A percentile compares a stretch with the other conserved stretches of the same genome.
Conservation (phyloP, 805 yeast genomes). For the Candida piceae region DNA sequence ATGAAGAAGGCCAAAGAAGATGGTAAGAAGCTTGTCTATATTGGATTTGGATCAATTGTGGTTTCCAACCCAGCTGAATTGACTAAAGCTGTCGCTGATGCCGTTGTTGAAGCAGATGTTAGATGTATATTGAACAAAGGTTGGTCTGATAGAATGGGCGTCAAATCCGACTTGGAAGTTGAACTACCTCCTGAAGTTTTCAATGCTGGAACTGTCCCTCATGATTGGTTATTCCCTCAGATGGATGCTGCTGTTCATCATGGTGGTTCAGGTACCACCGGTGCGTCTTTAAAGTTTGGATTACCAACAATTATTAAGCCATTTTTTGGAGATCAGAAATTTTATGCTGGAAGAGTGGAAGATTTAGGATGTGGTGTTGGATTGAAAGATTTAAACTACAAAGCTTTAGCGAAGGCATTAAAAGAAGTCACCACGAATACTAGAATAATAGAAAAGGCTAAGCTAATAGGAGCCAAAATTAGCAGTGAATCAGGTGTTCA, state of each 20-base stretch:
- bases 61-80: constrained; percentile 76
- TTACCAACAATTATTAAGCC: constrained; percentile 89
- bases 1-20: constrained; percentile 55
- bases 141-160: constrained; percentile 75
- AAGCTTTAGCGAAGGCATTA: constrained; percentile 62
- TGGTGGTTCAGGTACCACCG: constrained; percentile 97
- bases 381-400: constrained; percentile 61
- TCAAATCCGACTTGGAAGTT: constrained; percentile 35
- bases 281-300: constrained; percentile 83
- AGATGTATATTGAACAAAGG: constrained; percentile 88
- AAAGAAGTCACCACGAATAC: constrained; percentile 61
- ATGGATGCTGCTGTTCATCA: constrained; percentile 95
- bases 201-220: constrained; percentile 74
- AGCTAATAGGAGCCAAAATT: constrained; percentile 55
- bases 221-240: constrained; percentile 88
- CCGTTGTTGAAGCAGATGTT: constrained; percentile 76
- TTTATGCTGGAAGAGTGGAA: constrained; percentile 81
- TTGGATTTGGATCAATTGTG: constrained; percentile 95
- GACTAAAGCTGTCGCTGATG: constrained; percentile 72
- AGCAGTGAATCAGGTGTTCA: constrained; percentile 75
- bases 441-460: constrained; percentile 65
- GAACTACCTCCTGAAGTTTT: constrained; percentile 63
- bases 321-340: constrained; percentile 94
- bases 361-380: constrained; percentile 83
- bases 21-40: constrained; percentile 72